Conservation (phyloP, 345 rosid species). For the Ceriops decandra region DNA sequence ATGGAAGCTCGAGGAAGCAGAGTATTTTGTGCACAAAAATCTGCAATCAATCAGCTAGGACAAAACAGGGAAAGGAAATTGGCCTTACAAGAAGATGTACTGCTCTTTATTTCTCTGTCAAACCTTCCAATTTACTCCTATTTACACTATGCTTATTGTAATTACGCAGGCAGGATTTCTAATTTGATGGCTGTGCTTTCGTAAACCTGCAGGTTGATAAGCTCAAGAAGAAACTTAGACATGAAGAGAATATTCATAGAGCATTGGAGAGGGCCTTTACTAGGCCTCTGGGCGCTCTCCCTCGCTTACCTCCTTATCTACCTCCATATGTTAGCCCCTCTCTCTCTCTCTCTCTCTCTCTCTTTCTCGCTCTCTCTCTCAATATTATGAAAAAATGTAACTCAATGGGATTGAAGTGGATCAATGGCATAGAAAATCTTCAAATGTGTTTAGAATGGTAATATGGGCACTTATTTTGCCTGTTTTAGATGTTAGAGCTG, state of each 20-base stretch:
- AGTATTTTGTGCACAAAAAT: constrained; percentile 37
- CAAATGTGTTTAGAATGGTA: constrained; percentile 6
- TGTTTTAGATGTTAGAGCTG: constrained; percentile 22
- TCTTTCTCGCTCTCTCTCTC: constrained; percentile 1
- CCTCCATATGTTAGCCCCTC: constrained; percentile 64
- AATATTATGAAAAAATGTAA: too few relatives aligned
- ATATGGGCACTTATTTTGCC: not conserved
- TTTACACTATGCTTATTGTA: not conserved
- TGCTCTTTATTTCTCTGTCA: not conserved
- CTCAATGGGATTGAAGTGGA: not conserved
- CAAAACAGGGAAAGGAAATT: constrained; percentile 68
- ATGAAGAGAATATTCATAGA: constrained; percentile 78
- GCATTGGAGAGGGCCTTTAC: constrained; percentile 85
- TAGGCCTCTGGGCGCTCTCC: constrained; percentile 89
- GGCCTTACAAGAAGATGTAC: constrained; percentile 87
- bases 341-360: not conserved
- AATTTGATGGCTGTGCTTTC: constrained; percentile 12
- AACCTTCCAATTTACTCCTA: not conserved
- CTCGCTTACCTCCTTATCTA: constrained; percentile 88
- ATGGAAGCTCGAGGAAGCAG: constrained; percentile 52
- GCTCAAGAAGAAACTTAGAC: constrained; percentile 73
- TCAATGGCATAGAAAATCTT: not conserved
- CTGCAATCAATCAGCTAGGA: constrained; percentile 49
- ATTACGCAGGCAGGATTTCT: not conserved
- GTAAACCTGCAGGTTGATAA: constrained; percentile 61